phyloP scores from a whole-genome alignment of 768 basidiomycete genomes.

The Pisolithus microcarpus region DNA sequence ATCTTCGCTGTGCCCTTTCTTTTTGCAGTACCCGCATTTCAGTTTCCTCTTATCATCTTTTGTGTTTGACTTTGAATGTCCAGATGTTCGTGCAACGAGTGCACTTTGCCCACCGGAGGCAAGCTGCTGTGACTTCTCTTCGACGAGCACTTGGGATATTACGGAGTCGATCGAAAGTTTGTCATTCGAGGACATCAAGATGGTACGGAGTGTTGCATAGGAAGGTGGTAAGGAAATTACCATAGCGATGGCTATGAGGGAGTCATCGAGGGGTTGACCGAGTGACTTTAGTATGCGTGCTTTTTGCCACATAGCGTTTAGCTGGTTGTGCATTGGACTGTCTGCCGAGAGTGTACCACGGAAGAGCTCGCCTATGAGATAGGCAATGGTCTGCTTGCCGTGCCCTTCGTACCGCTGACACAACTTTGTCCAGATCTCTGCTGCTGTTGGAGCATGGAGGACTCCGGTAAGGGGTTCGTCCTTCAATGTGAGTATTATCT shows the following conservation, averaged over 20 bases:
- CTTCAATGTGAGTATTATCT: constrained; percentile 16
- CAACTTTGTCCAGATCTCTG: not conserved
- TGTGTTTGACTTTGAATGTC: too few species aligned
- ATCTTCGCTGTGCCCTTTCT: too few species aligned
- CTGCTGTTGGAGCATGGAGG: not conserved
- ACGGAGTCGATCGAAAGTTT: not conserved
- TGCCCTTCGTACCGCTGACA: constrained; percentile 15
- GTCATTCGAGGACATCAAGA: not conserved
- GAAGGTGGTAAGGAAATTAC: not conserved
- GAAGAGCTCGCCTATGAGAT: not conserved
- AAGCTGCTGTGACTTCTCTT: not conserved
- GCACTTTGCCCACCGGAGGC: too few species aligned
- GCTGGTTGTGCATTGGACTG: not conserved
- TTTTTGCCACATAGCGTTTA: not conserved
- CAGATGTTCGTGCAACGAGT: too few species aligned
- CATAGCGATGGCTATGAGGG: not conserved
- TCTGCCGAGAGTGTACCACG: not conserved
- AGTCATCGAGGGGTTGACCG: not conserved
- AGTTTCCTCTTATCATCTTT: too few species aligned
- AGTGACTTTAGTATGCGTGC: not conserved
- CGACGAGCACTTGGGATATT: not conserved
- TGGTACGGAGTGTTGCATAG: not conserved
- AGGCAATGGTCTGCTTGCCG: constrained; percentile 16
- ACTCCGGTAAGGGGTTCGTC: constrained; percentile 18
- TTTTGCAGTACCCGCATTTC: too few species aligned